Percentiles rank a stretch among this genome's conserved stretches.
Conservation (phyloP, 768 basidiomycete genomes). For the Hygrophorus russula region DNA sequence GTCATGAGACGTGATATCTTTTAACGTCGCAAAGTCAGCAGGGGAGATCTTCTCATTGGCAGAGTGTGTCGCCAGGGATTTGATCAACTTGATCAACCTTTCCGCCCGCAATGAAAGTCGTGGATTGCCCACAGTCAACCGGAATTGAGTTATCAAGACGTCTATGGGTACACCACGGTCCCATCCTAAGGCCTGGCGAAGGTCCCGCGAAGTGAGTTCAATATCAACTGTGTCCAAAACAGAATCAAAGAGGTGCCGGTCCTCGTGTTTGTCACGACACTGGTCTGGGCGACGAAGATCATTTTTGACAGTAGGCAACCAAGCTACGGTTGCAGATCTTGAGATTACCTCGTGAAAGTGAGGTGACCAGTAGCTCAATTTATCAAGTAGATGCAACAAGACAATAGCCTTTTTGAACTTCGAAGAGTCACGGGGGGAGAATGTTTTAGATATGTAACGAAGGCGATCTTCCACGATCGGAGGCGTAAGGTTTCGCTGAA, state of each 20-base stretch:
- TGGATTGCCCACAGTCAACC: constrained; percentile 15
- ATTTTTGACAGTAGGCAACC: constrained; percentile 26
- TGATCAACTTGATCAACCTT: neutral
- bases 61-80: neutral
- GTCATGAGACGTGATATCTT: constrained; percentile 9
- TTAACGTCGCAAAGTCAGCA: constrained; percentile 10
- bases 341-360: constrained; percentile 6
- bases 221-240: constrained; percentile 23
- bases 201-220: constrained; percentile 14
- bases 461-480: constrained; percentile 25
- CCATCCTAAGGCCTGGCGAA: constrained; percentile 28
- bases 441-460: constrained; percentile 16
- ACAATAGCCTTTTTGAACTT: constrained; percentile 7
- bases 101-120: neutral
- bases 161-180: constrained; percentile 19
- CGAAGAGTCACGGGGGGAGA: neutral
- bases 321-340: constrained; percentile 9
- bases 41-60: constrained; percentile 16
- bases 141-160: constrained; percentile 24
- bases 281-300: constrained; percentile 19
- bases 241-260: constrained; percentile 25
- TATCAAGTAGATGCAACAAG: constrained; percentile 14
- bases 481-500: constrained; percentile 14
- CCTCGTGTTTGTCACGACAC: constrained; percentile 15
- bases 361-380: constrained; percentile 9